phyloP scores from a whole-genome alignment of 2,329 filamentous ascomycete species.

The Huntiella decipiens region DNA sequence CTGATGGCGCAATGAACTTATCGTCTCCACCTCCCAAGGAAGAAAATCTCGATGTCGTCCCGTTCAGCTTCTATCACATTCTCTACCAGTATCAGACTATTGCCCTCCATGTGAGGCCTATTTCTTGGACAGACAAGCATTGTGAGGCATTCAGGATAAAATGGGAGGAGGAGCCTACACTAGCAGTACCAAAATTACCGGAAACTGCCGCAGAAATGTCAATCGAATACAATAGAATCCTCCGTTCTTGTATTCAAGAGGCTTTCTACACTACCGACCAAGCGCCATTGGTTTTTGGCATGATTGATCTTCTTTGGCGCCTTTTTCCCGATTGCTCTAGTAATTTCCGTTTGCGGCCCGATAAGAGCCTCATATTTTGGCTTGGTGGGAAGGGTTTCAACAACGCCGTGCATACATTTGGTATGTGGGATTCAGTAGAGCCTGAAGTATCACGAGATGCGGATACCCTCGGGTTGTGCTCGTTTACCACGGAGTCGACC shows the following conservation, averaged over 20 bases:
- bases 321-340: conserved; percentile 5
- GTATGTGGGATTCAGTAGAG: conserved; percentile 6
- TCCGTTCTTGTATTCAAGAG: background rate
- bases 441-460: background rate
- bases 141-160: conserved; percentile 26
- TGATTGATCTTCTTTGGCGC: background rate
- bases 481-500: conserved; percentile 8
- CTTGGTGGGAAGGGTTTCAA: conserved; percentile 3
- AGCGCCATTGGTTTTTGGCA: background rate
- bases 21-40: too few relatives aligned
- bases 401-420: conserved; percentile 5
- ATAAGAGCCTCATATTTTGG: conserved; percentile 7
- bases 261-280: background rate
- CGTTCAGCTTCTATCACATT: conserved; percentile 8
- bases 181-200: background rate
- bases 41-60: background rate
- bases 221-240: too few relatives aligned
- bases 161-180: conserved; percentile 21
- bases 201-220: background rate
- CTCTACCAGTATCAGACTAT: conserved; percentile 8
- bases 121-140: conserved; percentile 37
- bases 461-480: background rate
- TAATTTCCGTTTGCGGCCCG: background rate
- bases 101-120: conserved; percentile 31
- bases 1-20: too few relatives aligned